Evolutionary conservation across 2,329 filamentous ascomycete species (phyloP).

Genomic region (Metarhizium guizhouense): DNA sequence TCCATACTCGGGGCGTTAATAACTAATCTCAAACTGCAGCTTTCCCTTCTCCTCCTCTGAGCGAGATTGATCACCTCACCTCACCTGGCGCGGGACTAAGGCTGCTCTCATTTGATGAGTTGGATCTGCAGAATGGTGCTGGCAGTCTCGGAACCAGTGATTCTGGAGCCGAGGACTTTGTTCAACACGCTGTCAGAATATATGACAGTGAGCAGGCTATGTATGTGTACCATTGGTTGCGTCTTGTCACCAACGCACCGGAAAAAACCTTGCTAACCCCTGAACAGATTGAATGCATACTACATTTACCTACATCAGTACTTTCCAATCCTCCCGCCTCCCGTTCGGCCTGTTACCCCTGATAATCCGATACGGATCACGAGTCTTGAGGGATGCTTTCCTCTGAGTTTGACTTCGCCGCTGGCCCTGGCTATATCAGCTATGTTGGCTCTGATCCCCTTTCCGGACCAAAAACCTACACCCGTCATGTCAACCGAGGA

Average conservation of each 20-base stretch:
- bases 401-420: not conserved
- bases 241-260: not conserved
- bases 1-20: not conserved
- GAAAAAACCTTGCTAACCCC: not conserved
- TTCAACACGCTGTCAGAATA: not conserved
- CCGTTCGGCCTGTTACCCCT: not conserved
- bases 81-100: slow-evolving; percentile 1
- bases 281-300: slow-evolving; percentile 2
- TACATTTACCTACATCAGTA: slow-evolving; percentile 3
- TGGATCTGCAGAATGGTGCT: not conserved
- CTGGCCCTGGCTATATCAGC: not conserved
- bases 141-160: not conserved
- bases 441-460: not conserved
- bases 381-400: not conserved
- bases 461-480: not conserved
- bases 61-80: slow-evolving; percentile 1
- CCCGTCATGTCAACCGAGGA: not conserved
- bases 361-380: not conserved
- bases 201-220: not conserved
- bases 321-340: slow-evolving; percentile 2
- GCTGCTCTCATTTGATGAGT: not conserved
- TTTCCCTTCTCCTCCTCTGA: not conserved
- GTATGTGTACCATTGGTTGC: not conserved
- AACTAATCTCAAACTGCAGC: not conserved
- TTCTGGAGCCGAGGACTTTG: not conserved